These are phyloP conservation scores for Mucor plumbeus DNA, from an alignment of 371 early-diverging fungal species.

Conservation along the genomic window DNA sequence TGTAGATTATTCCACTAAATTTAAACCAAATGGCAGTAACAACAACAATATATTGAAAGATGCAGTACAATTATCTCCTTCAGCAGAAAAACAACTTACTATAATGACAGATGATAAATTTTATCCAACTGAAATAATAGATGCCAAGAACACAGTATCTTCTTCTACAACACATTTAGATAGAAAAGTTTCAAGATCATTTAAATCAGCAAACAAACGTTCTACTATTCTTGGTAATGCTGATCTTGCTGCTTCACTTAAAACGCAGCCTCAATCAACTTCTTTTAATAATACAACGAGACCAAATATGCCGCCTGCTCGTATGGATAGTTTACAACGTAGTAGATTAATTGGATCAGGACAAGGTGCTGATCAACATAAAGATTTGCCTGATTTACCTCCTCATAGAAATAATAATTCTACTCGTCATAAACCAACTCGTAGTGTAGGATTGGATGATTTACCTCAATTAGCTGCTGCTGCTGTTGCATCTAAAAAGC, in stretches of 20 bases:
- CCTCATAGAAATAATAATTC: neutral
- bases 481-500: constrained; percentile 20
- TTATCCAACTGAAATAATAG: constrained; percentile 56
- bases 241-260: constrained; percentile 22
- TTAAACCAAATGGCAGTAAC: constrained; percentile 12
- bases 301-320: constrained; percentile 22
- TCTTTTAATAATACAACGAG: neutral
- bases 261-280: constrained; percentile 4
- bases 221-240: constrained; percentile 54
- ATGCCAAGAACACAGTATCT: constrained; percentile 47
- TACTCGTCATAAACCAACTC: constrained; percentile 26
- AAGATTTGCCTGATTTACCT: constrained; percentile 37
- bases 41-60: constrained; percentile 19
- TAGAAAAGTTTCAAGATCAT: constrained; percentile 66
- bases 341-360: neutral
- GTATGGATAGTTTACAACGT: constrained; percentile 40
- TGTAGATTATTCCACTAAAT: constrained; percentile 44
- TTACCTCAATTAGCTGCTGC: constrained; percentile 38
- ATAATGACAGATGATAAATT: constrained; percentile 29
- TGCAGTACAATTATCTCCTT: constrained; percentile 19
- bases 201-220: constrained; percentile 57
- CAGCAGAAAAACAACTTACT: constrained; percentile 27
- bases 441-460: constrained; percentile 41
- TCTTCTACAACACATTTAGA: constrained; percentile 60
- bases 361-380: constrained; percentile 25